These are phyloP conservation scores for Cystobasidium pallidum DNA, from an alignment of 1,284 basidiomycete genomes.

Conservation along the genomic window DNA sequence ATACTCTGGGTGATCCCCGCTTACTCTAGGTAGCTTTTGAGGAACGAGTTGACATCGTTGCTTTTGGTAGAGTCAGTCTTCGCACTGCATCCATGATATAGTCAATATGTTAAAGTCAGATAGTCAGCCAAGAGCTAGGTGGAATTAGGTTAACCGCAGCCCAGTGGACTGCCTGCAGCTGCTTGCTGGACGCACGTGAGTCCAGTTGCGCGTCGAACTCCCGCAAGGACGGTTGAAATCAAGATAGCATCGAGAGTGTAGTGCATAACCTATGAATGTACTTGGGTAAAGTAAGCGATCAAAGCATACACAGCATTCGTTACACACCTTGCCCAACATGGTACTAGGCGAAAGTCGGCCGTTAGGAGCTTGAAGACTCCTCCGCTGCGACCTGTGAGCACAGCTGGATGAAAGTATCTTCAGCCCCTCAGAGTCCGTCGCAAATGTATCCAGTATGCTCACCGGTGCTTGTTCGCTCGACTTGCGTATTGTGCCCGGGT, in stretches of 20 bases:
- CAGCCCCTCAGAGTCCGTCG: neutral
- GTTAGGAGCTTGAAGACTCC: neutral
- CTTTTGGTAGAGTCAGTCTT: constrained; percentile 30
- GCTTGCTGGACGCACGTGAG: constrained; percentile 67
- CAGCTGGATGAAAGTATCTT: neutral
- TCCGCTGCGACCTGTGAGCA: neutral
- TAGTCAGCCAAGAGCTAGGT: neutral
- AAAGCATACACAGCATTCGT: constrained; percentile 47
- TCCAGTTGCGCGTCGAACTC: constrained; percentile 76
- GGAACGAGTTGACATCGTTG: constrained; percentile 22
- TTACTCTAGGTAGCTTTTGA: constrained; percentile 63
- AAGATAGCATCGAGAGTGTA: constrained; percentile 74
- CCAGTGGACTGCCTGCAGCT: neutral
- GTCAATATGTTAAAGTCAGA: neutral
- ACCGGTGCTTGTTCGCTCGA: neutral
- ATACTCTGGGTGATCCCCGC: constrained; percentile 7
- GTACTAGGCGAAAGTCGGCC: neutral
- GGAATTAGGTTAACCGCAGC: neutral
- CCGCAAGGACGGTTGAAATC: constrained; percentile 75
- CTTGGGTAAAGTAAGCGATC: neutral
- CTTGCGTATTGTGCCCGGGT: neutral
- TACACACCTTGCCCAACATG: constrained; percentile 34
- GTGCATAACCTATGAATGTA: constrained; percentile 62
- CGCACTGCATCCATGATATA: constrained; percentile 12
- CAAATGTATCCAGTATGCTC: neutral